phyloP scores from a whole-genome alignment of 768 basidiomycete species.

The Mycena galericulata region DNA sequence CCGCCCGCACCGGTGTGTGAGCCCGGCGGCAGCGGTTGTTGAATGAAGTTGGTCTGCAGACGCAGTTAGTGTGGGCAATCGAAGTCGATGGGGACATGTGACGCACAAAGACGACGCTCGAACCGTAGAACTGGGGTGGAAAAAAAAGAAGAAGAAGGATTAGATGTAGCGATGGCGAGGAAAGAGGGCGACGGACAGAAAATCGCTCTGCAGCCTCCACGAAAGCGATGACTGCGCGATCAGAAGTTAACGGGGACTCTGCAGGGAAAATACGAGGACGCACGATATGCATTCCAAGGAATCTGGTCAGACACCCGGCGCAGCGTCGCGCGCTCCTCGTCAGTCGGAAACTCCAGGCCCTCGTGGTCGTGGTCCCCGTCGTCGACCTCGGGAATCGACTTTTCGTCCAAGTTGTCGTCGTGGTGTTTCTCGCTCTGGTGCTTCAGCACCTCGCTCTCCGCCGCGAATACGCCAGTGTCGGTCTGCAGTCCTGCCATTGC shows the following conservation, averaged over 20 bases:
- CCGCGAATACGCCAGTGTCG: slow-evolving; percentile 13
- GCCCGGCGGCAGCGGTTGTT: slow-evolving; percentile 72
- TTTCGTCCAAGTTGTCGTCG: slow-evolving; percentile 2
- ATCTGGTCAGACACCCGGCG: slow-evolving; percentile 71
- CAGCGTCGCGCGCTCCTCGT: slow-evolving; percentile 68
- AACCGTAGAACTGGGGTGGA: slow-evolving; percentile 33
- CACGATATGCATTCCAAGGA: slow-evolving; percentile 70
- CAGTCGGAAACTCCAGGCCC: slow-evolving; percentile 73
- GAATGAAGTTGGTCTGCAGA: slow-evolving; percentile 73
- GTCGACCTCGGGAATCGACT: neutral
- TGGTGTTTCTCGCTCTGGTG: neutral
- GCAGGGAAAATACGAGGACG: slow-evolving; percentile 24
- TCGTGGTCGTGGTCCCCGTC: slow-evolving; percentile 60
- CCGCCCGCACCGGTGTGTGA: slow-evolving; percentile 76
- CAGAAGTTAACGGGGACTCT: neutral
- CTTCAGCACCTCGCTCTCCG: slow-evolving; percentile 15
- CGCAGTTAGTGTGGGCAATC: neutral
- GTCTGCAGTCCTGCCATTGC: slow-evolving; percentile 31
- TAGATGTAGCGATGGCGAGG: too few relatives aligned
- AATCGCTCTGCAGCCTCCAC: slow-evolving; percentile 83
- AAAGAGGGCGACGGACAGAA: slow-evolving; percentile 56
- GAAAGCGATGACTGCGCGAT: slow-evolving; percentile 67
- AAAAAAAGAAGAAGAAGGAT: neutral
- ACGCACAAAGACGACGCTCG: slow-evolving; percentile 29
- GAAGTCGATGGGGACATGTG: neutral